Evolutionary conservation across 176 grass and related monocot genomes (phyloP).

Genomic region (Stipa capillata): DNA sequence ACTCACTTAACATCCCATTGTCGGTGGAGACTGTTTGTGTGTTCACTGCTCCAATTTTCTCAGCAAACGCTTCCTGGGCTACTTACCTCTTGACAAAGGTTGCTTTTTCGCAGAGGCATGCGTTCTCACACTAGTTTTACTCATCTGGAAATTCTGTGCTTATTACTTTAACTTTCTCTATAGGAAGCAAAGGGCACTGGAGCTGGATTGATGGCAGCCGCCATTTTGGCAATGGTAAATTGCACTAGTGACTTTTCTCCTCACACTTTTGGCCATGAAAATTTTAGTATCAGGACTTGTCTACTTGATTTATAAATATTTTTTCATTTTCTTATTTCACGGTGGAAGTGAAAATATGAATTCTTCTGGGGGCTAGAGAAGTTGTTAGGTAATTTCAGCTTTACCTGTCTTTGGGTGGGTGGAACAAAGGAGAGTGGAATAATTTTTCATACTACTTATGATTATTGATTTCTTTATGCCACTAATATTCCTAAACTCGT

Average conservation of each 20-base stretch:
- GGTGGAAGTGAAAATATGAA: constrained; percentile 1
- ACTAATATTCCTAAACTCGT: neutral
- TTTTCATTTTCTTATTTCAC: neutral
- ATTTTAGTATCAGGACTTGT: neutral
- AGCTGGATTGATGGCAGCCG: constrained; percentile 93
- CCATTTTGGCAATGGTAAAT: constrained; percentile 81
- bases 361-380: neutral
- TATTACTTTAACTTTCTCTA: neutral
- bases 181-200: constrained; percentile 98
- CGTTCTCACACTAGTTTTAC: neutral
- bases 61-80: constrained; percentile 90
- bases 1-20: constrained; percentile 87
- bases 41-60: constrained; percentile 98
- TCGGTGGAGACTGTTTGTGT: constrained; percentile 99
- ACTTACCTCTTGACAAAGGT: constrained; percentile 98
- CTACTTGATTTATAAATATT: neutral
- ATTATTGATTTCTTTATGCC: neutral
- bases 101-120: constrained; percentile 2
- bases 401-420: neutral
- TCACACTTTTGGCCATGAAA: constrained; percentile 4
- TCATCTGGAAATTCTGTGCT: neutral
- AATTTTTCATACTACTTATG: neutral
- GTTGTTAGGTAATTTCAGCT: neutral
- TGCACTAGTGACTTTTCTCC: neutral
- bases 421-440: neutral